These are phyloP conservation scores for Euptelea pleiosperma DNA, from an alignment of 164 flowering plant species.

Conservation along the genomic window DNA sequence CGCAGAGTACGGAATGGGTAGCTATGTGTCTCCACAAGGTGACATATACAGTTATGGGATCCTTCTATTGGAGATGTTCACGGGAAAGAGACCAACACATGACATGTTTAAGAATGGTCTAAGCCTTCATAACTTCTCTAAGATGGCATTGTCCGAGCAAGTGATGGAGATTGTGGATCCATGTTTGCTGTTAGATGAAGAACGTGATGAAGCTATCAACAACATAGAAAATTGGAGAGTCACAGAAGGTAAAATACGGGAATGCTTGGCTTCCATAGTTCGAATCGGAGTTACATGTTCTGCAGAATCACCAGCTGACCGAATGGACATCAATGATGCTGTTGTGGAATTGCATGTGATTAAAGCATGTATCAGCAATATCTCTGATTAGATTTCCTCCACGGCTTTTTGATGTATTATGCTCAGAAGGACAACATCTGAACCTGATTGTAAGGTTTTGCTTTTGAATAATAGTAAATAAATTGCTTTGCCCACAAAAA, in stretches of 20 bases:
- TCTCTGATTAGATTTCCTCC: too few relatives aligned
- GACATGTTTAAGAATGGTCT: constrained; percentile 3
- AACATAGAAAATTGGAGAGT: neutral
- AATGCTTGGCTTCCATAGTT: neutral
- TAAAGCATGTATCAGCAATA: too few relatives aligned
- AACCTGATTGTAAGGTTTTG: too few relatives aligned
- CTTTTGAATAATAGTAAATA: too few relatives aligned
- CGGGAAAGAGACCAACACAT: constrained; percentile 4
- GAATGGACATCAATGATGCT: constrained; percentile 1
- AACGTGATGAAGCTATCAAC: neutral
- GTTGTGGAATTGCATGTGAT: constrained; percentile 2
- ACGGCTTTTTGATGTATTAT: too few relatives aligned
- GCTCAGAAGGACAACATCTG: too few relatives aligned
- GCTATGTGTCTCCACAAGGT: neutral
- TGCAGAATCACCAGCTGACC: neutral
- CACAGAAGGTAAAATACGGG: too few relatives aligned
- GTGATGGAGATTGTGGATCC: constrained; percentile 2
- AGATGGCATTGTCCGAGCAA: constrained; percentile 7
- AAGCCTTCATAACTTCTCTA: constrained; percentile 12
- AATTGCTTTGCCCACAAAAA: too few relatives aligned
- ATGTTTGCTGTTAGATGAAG: neutral
- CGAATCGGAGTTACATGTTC: constrained; percentile 3
- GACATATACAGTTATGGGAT: constrained; percentile 7
- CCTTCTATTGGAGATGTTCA: neutral
- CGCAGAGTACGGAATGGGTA: neutral